Conservation (phyloP, 2,329 filamentous ascomycete genomes). For the Onygenales sp. region DNA sequence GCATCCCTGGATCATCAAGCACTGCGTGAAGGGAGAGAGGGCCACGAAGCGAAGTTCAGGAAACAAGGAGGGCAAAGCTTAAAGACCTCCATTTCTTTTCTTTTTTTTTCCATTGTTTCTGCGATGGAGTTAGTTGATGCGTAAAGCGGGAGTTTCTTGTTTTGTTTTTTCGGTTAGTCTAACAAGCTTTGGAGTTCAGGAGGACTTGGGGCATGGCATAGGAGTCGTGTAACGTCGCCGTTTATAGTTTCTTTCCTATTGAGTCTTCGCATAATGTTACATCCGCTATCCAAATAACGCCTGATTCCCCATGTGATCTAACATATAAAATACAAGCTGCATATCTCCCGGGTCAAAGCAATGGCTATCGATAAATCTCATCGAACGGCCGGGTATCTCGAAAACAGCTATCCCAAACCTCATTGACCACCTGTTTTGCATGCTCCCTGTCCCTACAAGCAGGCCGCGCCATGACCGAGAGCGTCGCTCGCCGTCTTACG, state of each 20-base stretch:
- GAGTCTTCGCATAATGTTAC: background rate
- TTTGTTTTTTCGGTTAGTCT: background rate
- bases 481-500: conserved; percentile 68
- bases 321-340: background rate
- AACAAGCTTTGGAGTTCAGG: background rate
- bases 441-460: conserved; percentile 77
- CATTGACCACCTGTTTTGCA: conserved; percentile 79
- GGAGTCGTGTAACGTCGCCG: background rate
- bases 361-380: conserved; percentile 68
- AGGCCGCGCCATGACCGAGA: conserved; percentile 69
- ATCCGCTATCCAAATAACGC: background rate
- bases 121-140: background rate
- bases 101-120: background rate
- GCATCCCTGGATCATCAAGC: conserved; percentile 96
- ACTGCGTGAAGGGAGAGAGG: conserved; percentile 57
- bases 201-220: background rate
- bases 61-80: conserved; percentile 14
- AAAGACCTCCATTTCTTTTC: background rate
- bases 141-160: background rate
- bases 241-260: background rate
- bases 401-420: conserved; percentile 99
- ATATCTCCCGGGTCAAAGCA: background rate
- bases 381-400: conserved; percentile 90
- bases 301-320: background rate
- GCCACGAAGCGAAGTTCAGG: conserved; percentile 34